Evolutionary conservation across 139 green algal genomes (phyloP).

Genomic region (Tetraselmis chui): DNA sequence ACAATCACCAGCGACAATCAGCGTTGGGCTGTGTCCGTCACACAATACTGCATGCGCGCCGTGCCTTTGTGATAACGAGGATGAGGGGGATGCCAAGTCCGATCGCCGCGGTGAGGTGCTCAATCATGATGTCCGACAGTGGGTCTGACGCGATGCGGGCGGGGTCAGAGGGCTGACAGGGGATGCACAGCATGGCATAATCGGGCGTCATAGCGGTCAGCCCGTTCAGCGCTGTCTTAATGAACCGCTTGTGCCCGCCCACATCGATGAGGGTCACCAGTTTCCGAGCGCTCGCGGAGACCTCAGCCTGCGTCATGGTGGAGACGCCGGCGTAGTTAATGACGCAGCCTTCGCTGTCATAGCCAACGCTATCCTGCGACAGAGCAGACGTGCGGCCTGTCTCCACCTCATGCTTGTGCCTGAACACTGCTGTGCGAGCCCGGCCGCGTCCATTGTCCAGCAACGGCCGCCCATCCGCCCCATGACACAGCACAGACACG

Average conservation of each 20-base stretch:
- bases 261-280: slow-evolving; percentile 76
- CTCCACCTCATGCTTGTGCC: slow-evolving; percentile 76
- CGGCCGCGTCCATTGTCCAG: slow-evolving; percentile 72
- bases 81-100: slow-evolving; percentile 64
- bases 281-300: slow-evolving; percentile 27
- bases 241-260: slow-evolving; percentile 67
- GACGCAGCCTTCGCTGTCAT: slow-evolving; percentile 47
- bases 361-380: slow-evolving; percentile 60
- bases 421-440: slow-evolving; percentile 65
- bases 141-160: slow-evolving; percentile 7
- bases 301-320: slow-evolving; percentile 39
- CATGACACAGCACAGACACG: slow-evolving; percentile 68
- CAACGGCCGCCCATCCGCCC: slow-evolving; percentile 44
- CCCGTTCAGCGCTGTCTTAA: slow-evolving; percentile 77
- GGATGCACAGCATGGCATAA: slow-evolving; percentile 69
- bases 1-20: too few relatives aligned
- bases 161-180: slow-evolving; percentile 11
- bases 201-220: slow-evolving; percentile 58
- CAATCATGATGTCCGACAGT: slow-evolving; percentile 35
- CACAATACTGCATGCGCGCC: too few relatives aligned
- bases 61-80: slow-evolving; percentile 67
- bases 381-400: slow-evolving; percentile 33
- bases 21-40: too few relatives aligned
- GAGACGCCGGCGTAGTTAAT: slow-evolving; percentile 60
- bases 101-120: slow-evolving; percentile 72